Base-by-base conservation (phyloP, 1,139 yeast species). In the Candida sojae region DNA sequence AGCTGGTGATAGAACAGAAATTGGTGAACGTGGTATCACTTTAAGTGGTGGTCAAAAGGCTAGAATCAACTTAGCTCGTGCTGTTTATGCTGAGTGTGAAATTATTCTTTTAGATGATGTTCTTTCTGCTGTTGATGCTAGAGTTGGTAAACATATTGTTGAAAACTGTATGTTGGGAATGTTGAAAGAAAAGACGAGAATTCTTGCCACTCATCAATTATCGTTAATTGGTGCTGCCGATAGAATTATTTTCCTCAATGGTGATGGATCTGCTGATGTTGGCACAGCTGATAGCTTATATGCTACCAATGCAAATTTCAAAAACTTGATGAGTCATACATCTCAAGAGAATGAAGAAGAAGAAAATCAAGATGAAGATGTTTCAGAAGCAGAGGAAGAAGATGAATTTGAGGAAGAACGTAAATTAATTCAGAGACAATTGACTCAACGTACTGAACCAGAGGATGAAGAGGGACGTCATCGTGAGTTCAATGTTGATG, bases 1-100 rank as follows among this genome's bases (percentile, higher is more conserved):
- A 3, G 76, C 72, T 39, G 79, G 79, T 21, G 81, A 76, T 49
- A 49, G 57, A 39, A 76, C 81, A 3, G 79, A 73, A 57, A 72
- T 76, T 48, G 81, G 80, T 40, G 81, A 76, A 53, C 60, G 77
- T 48, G 81, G 81, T 44, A 71, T 76, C 42, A 76, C 80, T 0
- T 62, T 76, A 35, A 73, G 79, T 5, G 81, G 80, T 25, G 81
- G 80, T 17, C 81, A 76, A 56, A 76, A 76, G 56, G 80, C 80
- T 0, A 61, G 80, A 52, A 66, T 76, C 43, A 74, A 70, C 53
- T 63, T 76, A 45, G 80, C 80, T 2, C 63, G 81, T 53, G 74
- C 79, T 7, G 75, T 75, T 7, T 76, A 76, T 53, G 68, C 75
- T 12, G 59, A 66, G 42, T 61, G 60, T 39, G 78, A 74, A 45